A percentile compares a stretch with the other conserved stretches of the same genome.
phyloP scores from a whole-genome alignment of 352 stramenopile genomes.

The Globisporangium paddicum region DNA sequence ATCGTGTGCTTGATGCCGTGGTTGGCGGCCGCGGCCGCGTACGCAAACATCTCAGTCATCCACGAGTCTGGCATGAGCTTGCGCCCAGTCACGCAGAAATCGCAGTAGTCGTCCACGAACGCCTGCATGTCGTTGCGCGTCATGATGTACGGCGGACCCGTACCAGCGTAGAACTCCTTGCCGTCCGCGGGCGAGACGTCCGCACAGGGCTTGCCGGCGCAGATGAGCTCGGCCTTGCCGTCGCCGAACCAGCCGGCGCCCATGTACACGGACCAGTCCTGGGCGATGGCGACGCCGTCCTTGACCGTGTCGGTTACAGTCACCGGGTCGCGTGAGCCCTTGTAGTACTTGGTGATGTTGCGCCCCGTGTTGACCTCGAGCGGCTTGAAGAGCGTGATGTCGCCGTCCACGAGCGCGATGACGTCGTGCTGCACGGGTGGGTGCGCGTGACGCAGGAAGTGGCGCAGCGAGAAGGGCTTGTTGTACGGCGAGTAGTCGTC shows the following conservation, averaged over 20 bases:
- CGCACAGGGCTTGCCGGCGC: constrained; percentile 9
- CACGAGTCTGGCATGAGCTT: constrained; percentile 14
- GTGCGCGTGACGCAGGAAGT: constrained; percentile 22
- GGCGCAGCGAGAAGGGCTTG: constrained; percentile 21
- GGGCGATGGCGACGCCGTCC: constrained; percentile 20
- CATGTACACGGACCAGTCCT: constrained; percentile 18
- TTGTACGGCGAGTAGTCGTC: constrained; percentile 25
- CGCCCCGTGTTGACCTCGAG: constrained; percentile 18
- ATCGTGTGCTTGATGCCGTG: constrained; percentile 30
- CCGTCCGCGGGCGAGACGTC: constrained; percentile 12
- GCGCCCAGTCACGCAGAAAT: constrained; percentile 16
- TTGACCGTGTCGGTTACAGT: constrained; percentile 14
- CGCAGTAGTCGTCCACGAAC: constrained; percentile 26
- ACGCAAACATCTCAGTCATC: constrained; percentile 34
- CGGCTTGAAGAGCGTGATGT: constrained; percentile 14
- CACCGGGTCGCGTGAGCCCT: constrained; percentile 9
- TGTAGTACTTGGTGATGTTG: constrained; percentile 16
- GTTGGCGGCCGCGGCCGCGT: constrained; percentile 20
- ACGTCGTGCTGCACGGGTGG: constrained; percentile 17
- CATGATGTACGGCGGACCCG: constrained; percentile 35
- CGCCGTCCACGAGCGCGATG: constrained; percentile 20
- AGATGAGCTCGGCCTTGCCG: constrained; percentile 9
- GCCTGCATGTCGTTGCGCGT: constrained; percentile 17
- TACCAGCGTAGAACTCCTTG: constrained; percentile 20
- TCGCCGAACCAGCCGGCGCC: constrained; percentile 2